These are phyloP conservation scores for Diaporthe eres DNA, from an alignment of 2,329 filamentous ascomycete species.

Conservation along the genomic window DNA sequence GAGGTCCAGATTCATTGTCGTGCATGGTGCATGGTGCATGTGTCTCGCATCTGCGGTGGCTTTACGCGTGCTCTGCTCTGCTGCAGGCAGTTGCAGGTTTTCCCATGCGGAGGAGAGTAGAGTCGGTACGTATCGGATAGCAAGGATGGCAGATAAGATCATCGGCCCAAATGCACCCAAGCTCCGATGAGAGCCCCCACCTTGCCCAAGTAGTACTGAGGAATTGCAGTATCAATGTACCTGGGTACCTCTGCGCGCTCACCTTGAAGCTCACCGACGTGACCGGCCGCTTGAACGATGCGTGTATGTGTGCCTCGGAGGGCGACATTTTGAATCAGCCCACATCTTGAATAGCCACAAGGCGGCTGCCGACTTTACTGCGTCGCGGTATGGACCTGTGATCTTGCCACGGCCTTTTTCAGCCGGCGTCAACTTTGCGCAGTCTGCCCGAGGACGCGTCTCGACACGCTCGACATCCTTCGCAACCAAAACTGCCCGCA, in stretches of 20 bases:
- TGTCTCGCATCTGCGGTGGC: background rate
- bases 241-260: background rate
- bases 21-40: background rate
- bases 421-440: background rate
- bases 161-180: background rate
- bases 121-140: background rate
- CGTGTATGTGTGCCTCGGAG: background rate
- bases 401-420: background rate
- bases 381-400: background rate
- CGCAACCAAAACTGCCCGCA: background rate
- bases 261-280: conserved; percentile 6
- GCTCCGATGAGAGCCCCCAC: background rate
- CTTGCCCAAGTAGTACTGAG: background rate
- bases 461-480: background rate
- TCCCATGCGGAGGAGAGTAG: background rate
- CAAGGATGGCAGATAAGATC: background rate
- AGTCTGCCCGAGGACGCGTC: background rate
- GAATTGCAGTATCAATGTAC: background rate
- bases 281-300: background rate
- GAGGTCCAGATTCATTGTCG: background rate
- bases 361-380: background rate
- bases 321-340: background rate
- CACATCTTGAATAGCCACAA: background rate
- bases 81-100: too few species aligned
- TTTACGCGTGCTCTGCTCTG: background rate